Conservation (phyloP, 768 basidiomycete genomes). For the Tricholoma bakamatsutake region DNA sequence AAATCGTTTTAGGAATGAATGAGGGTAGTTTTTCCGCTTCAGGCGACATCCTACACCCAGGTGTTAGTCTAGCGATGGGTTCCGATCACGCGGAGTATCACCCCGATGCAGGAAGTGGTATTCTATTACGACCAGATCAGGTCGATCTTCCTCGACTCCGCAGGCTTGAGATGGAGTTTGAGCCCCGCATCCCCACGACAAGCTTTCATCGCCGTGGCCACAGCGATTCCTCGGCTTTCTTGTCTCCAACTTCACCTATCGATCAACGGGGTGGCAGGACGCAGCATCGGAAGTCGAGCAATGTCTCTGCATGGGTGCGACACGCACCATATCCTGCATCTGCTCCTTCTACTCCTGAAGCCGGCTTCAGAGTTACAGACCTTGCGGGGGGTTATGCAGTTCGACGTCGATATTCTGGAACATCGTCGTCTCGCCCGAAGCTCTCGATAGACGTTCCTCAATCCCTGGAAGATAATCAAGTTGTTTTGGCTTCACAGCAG, state of each 20-base stretch:
- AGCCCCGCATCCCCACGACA: neutral
- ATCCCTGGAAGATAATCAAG: neutral
- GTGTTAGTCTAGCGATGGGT: neutral
- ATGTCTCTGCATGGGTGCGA: neutral
- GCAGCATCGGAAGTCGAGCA: neutral
- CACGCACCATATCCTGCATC: conserved; percentile 1
- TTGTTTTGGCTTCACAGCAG: neutral
- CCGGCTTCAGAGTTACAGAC: neutral
- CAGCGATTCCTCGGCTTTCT: neutral
- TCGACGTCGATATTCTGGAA: neutral
- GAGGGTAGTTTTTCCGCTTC: neutral
- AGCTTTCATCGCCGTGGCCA: neutral
- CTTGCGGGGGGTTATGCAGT: neutral
- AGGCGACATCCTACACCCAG: neutral
- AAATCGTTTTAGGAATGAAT: neutral
- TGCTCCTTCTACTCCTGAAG: neutral
- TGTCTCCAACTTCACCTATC: neutral
- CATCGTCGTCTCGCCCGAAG: neutral
- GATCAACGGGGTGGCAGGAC: neutral
- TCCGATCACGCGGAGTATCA: neutral
- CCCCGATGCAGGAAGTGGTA: neutral
- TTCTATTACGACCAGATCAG: neutral
- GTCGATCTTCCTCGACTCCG: neutral
- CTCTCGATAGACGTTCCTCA: neutral
- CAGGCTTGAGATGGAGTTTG: neutral